Conservation (phyloP, 2,329 filamentous ascomycete genomes). For the Lasiodiplodia citricola region DNA sequence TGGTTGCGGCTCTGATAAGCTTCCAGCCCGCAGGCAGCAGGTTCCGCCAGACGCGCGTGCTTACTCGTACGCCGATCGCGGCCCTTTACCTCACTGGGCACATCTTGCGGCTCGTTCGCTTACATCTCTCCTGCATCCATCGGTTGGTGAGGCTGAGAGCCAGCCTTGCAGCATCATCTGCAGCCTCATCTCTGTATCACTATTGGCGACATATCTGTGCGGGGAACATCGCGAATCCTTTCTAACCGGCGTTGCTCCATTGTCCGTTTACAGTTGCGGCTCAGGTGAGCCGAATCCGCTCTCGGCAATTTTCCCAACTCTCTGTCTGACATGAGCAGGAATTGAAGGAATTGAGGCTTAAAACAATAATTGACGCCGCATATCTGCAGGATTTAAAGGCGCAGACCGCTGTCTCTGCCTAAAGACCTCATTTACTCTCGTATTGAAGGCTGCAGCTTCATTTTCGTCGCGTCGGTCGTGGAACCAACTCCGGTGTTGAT, state of each 20-base stretch:
- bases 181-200: background rate
- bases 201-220: background rate
- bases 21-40: background rate
- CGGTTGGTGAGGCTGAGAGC: background rate
- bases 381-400: background rate
- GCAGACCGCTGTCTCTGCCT: background rate
- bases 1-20: background rate
- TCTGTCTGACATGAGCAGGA: background rate
- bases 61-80: constrained; percentile 7
- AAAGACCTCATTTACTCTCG: background rate
- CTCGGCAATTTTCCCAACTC: background rate
- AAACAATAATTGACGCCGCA: background rate
- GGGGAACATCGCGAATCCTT: background rate
- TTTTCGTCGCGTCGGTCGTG: background rate
- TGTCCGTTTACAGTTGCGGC: background rate
- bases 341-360: too few relatives aligned
- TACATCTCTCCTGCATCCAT: background rate
- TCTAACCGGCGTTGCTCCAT: too few relatives aligned
- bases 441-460: background rate
- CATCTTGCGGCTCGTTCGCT: background rate
- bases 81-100: background rate
- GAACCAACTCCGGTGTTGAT: background rate
- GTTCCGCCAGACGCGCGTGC: background rate
- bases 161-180: background rate
- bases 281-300: background rate